Evolutionary conservation across 768 basidiomycete genomes (phyloP), one percentile per base, ranked within the genome.

Genomic region (Termitomyces sp.): DNA sequence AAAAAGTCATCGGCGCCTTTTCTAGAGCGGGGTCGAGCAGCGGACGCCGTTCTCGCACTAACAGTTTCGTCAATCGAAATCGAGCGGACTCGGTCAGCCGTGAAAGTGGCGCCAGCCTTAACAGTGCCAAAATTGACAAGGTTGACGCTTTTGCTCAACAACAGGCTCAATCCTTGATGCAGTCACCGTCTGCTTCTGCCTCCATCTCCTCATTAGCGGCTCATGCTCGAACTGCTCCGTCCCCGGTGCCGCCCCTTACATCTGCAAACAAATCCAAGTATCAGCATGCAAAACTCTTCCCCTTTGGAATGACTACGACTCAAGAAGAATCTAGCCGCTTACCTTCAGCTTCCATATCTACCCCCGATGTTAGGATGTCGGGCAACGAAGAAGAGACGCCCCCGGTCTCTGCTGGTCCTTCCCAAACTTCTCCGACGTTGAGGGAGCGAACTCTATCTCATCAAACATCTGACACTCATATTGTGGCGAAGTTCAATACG

Each of bases 271-370:
- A 85, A 66, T 75, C 77, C 28, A 90, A 79, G 70, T 95, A 88
- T 70, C 83, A 83, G 59, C 81, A 84, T 60, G 74, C 81, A 28
- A 98, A 98, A 67, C 75, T 97, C 35, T 89, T 88, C 70, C 92
- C 94, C 1, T 94, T 96, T 24, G 92, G 91, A 37, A 86, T 93
- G 68, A 80, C 85, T 64, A 80, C 37, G 15, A 43, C 82, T 62
- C 74, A 93, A 37, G 89, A 89, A 66, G 85, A 89, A 65, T 78
- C 84, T 50, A 83, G 76, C 61, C 80, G 83, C 34, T 68, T 82
- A 45, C 70, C 76, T 66, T 49, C 71, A 68, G 67, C 73, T n/a
- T 74, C 77, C 6, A 65, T 73, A 7, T 77, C 77, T 2, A 74
- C 71, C 19, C 76, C 76, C 37, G 79, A 81, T 61, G 68, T 77